Conservation (phyloP, 2,329 filamentous ascomycete species). For the Diaporthe aspalathi region DNA sequence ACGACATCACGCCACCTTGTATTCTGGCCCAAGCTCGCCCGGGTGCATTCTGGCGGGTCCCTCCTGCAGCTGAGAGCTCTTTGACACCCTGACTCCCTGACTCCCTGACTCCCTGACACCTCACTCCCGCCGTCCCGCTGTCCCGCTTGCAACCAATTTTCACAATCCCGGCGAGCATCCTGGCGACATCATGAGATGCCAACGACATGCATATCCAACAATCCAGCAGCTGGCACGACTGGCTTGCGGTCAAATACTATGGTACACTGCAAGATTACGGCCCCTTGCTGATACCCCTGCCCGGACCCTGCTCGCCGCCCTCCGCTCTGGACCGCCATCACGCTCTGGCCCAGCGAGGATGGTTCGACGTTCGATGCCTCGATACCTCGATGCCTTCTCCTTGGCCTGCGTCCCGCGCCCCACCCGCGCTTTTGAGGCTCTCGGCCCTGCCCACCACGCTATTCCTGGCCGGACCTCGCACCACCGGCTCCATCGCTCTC, state of each 20-base stretch:
- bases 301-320: not conserved
- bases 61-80: constrained; percentile 28
- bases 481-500: constrained; percentile 12
- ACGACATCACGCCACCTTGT: constrained; percentile 36
- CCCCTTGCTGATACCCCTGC: not conserved
- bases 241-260: too few species aligned
- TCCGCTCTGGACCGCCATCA: constrained; percentile 16
- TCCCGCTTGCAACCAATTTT: constrained; percentile 11
- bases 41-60: not conserved
- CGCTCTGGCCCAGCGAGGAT: constrained; percentile 14
- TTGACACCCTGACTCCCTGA: constrained; percentile 26
- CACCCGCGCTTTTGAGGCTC: constrained; percentile 10
- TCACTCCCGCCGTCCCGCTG: constrained; percentile 32
- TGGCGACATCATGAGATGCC: constrained; percentile 23
- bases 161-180: not conserved
- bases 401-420: constrained; percentile 16
- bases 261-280: not conserved
- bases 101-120: constrained; percentile 25
- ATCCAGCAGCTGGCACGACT: not conserved
- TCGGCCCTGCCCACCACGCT: constrained; percentile 30
- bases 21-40: too few species aligned
- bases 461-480: constrained; percentile 29
- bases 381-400: not conserved
- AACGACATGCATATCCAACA: not conserved
- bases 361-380: constrained; percentile 28